Evolutionary conservation across 2,329 filamentous ascomycete species (phyloP), one percentile per base, ranked within the genome.

Genomic region (Monilinia laxa): DNA sequence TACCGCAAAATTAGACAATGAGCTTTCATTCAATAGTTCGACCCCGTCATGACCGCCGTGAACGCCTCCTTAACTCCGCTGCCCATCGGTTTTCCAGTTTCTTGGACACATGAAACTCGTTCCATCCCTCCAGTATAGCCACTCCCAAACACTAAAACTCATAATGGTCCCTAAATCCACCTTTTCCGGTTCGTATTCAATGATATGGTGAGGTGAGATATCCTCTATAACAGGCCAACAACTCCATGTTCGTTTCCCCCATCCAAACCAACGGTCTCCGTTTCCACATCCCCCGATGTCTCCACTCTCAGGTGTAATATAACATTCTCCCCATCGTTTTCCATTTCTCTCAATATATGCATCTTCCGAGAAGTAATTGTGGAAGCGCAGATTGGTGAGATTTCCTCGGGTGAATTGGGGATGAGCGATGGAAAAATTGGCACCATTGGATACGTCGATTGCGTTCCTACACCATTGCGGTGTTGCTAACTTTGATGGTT

Each of bases 391-490:
- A n/a, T 66, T 65, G 25, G 70, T 66, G 14, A 72, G 51, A 6
- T 68, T 69, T 28, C 69, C 68, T 25, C 47, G 20, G 25, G 31
- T 60, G 9, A 73, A 68, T 52, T 54, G 49, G 2, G 59, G 65
- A 25, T 56, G 60, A 4, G 42, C 10, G 10, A 67, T 35, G 7
- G 68, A 67, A 66, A 75, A 75, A 10, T 70, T 55, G 12, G 49
- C 53, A 45, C 69, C 35, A 49, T 71, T 56, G 0, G 67, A 66
- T n/a, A 66, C 62, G 20, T 73, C 72, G 40, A 66, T 65, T 2
- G 71, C 70, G 28, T 40, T 64, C 64, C 67, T 68, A 66, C 74
- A 75, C 73, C 73, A 75, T 66, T 71, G 69, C 40, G 67, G 68
- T 3, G 66, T 25, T 12, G 35, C 7, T 14, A 23, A 23, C 28